These are phyloP conservation scores for Yarrowia phangngaensis DNA, from an alignment of 805 yeast genomes.

Conservation along the genomic window DNA sequence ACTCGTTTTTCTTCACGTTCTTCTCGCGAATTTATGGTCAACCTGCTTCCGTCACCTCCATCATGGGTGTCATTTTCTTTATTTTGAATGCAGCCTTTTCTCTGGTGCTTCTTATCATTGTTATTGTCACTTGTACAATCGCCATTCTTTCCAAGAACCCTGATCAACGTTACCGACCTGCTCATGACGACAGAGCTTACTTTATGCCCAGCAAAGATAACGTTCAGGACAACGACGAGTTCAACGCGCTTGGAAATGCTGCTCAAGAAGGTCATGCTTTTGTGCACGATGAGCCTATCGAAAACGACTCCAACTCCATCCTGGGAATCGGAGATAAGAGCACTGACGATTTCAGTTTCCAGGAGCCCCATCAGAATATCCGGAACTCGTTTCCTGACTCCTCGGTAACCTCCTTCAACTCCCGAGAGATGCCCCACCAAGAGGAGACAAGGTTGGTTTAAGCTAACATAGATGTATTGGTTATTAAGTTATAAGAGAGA, in stretches of 20 bases:
- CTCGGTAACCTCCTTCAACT: conserved; percentile 20
- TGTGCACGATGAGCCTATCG: conserved; percentile 5
- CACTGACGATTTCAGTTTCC: conserved; percentile 10
- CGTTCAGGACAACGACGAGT: conserved; percentile 49
- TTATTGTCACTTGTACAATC: conserved; percentile 79
- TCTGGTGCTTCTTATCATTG: conserved; percentile 71
- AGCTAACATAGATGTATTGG: too few relatives aligned
- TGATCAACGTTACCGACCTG: conserved; percentile 90
- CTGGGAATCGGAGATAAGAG: conserved; percentile 24
- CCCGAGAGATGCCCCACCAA: conserved; percentile 13
- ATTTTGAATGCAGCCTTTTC: conserved; percentile 87
- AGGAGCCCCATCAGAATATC: conserved; percentile 2
- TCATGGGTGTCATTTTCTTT: conserved; percentile 87
- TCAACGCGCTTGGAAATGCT: conserved; percentile 64
- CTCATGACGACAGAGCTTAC: conserved; percentile 92
- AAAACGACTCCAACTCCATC: conserved; percentile 22
- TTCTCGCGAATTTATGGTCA: conserved; percentile 79
- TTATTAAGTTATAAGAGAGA: conserved; percentile 13
- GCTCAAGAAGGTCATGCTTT: conserved; percentile 25
- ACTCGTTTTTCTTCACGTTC: conserved; percentile 82
- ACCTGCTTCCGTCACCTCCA: conserved; percentile 83
- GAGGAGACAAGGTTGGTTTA: conserved; percentile 20
- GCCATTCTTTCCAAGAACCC: conserved; percentile 88
- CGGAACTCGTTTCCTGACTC: conserved; percentile 21
- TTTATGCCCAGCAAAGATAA: conserved; percentile 51